Conservation (phyloP, 2,329 filamentous ascomycete genomes). For the Akanthomyces uredinophilus region DNA sequence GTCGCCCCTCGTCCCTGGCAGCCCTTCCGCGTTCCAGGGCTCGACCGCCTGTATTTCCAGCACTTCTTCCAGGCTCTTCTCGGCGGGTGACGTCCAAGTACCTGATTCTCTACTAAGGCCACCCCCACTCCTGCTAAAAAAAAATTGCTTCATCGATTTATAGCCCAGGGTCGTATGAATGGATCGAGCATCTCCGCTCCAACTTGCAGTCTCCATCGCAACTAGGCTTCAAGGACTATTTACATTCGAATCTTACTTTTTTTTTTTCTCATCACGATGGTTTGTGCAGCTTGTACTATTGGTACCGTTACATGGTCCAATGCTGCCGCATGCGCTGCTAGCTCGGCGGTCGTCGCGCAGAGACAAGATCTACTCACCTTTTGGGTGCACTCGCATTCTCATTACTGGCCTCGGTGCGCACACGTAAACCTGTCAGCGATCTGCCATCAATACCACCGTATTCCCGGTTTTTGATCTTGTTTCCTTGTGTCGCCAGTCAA, state of each 20-base stretch:
- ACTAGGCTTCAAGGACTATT: neutral
- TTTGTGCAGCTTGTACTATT: neutral
- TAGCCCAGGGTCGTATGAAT: conserved; percentile 7
- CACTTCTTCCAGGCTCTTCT: neutral
- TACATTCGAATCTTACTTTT: neutral
- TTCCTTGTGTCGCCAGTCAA: neutral
- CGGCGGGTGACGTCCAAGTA: neutral
- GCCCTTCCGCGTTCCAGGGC: too few species aligned
- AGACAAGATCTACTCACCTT: neutral
- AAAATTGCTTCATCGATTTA: conserved; percentile 9
- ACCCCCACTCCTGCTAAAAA: neutral
- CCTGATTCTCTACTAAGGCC: neutral
- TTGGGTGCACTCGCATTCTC: neutral
- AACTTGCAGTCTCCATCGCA: neutral
- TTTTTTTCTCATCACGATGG: conserved; percentile 4
- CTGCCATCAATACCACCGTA: neutral
- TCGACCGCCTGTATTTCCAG: neutral
- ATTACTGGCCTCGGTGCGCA: neutral
- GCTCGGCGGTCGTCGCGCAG: neutral
- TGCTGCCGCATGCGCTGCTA: too few species aligned
- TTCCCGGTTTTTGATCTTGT: conserved; percentile 4
- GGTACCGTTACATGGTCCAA: neutral
- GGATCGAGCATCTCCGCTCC: conserved; percentile 10
- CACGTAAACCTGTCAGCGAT: neutral
- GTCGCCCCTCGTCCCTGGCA: neutral